phyloP scores from a whole-genome alignment of 2,329 filamentous ascomycete species.

The Akanthomyces lecanii region DNA sequence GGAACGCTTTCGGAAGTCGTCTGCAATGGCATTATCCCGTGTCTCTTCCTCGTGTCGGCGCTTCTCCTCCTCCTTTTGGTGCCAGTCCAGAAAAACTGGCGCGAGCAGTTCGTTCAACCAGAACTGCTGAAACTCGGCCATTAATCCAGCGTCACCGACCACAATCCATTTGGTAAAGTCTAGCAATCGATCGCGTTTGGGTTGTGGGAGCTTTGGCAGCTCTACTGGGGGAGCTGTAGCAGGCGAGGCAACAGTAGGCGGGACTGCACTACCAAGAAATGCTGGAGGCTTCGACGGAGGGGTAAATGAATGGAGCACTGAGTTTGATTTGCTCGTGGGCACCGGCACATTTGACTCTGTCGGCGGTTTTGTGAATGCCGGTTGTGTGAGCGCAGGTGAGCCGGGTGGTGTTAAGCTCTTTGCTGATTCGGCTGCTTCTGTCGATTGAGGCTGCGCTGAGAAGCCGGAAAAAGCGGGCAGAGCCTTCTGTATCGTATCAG shows the following conservation, averaged over 20 bases:
- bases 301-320: background rate
- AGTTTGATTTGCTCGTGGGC: background rate
- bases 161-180: conserved; percentile 54
- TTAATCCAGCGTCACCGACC: conserved; percentile 47
- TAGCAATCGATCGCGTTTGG: conserved; percentile 40
- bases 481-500: background rate
- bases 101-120: conserved; percentile 43
- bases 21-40: conserved; percentile 41
- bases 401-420: conserved; percentile 10
- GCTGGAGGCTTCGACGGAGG: background rate
- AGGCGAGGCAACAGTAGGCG: background rate
- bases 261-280: background rate
- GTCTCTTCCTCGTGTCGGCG: conserved; percentile 46
- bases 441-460: background rate
- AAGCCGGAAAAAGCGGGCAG: background rate
- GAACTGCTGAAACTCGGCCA: conserved; percentile 47
- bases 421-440: background rate
- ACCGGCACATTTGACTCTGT: background rate
- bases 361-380: conserved; percentile 5
- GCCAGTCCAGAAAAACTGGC: conserved; percentile 38
- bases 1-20: conserved; percentile 45
- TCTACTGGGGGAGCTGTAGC: conserved; percentile 11
- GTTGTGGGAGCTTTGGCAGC: conserved; percentile 15
- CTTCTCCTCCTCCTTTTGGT: conserved; percentile 38
- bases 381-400: conserved; percentile 14